phyloP scores from a whole-genome alignment of 352 stramenopile species.

The Globisporangium camurandrum region DNA sequence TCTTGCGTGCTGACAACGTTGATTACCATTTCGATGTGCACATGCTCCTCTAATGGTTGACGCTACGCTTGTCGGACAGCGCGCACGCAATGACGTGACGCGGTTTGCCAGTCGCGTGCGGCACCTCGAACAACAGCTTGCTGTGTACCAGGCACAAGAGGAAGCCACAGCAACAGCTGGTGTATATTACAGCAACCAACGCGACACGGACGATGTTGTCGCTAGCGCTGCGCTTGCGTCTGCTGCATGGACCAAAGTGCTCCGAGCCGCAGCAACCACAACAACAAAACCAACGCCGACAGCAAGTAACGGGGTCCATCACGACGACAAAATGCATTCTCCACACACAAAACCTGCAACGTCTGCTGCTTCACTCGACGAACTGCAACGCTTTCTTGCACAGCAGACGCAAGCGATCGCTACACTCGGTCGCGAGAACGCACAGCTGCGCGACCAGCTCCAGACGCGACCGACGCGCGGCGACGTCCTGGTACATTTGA shows the following conservation, averaged over 20 bases:
- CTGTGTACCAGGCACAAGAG: conserved; percentile 5
- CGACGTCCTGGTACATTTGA: conserved; percentile 13
- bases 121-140: conserved; percentile 16
- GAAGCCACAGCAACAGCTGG: not conserved
- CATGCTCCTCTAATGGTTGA: not conserved
- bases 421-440: conserved; percentile 16
- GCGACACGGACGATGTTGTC: not conserved
- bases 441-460: conserved; percentile 19
- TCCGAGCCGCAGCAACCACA: not conserved
- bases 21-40: not conserved
- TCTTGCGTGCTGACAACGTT: not conserved
- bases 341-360: not conserved
- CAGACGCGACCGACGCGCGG: conserved; percentile 10
- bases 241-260: not conserved
- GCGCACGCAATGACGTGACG: conserved; percentile 18
- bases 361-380: conserved; percentile 1
- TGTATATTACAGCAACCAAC: not conserved
- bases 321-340: not conserved
- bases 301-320: not conserved
- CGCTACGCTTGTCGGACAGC: conserved; percentile 5
- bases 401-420: conserved; percentile 12
- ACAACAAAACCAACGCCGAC: not conserved
- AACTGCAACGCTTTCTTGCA: conserved; percentile 8
- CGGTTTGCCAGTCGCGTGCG: conserved; percentile 17
- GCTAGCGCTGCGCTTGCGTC: not conserved